These are phyloP conservation scores for Fistulinella cinereoalba DNA, from an alignment of 1,284 basidiomycete genomes.

Conservation along the genomic window DNA sequence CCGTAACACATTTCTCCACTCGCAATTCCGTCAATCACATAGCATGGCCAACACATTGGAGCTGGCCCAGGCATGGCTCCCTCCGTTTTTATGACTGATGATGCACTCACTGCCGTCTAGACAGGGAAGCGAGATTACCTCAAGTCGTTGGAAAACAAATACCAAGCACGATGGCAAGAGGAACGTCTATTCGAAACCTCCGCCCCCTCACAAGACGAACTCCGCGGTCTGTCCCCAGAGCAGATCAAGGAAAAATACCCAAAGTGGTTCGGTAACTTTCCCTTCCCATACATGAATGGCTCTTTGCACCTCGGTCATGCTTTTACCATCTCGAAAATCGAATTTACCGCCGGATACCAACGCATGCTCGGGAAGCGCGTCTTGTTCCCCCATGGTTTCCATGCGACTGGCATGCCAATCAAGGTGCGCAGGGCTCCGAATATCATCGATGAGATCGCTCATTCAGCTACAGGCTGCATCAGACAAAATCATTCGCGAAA, in stretches of 20 bases:
- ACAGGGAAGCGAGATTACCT: slow-evolving; percentile 92
- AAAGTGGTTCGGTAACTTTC: slow-evolving; percentile 97
- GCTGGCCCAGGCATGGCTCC: slow-evolving; percentile 48
- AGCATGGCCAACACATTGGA: slow-evolving; percentile 55
- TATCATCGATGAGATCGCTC: neutral
- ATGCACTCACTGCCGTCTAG: slow-evolving; percentile 39
- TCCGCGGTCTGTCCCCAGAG: slow-evolving; percentile 59
- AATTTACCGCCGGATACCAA: slow-evolving; percentile 95
- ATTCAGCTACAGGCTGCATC: slow-evolving; percentile 69
- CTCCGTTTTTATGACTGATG: neutral
- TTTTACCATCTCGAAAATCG: slow-evolving; percentile 98
- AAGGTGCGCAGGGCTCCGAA: slow-evolving; percentile 60
- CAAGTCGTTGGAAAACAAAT: slow-evolving; percentile 78
- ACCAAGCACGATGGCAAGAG: slow-evolving; percentile 77
- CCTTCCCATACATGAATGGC: slow-evolving; percentile 99
- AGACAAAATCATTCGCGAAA: slow-evolving; percentile 97
- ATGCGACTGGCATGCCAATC: slow-evolving; percentile 98
- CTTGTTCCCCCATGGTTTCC: slow-evolving; percentile 94
- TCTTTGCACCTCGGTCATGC: slow-evolving; percentile 96
- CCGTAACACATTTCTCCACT: slow-evolving; percentile 31
- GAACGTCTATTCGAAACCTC: slow-evolving; percentile 80
- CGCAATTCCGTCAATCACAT: slow-evolving; percentile 15
- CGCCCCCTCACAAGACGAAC: slow-evolving; percentile 70
- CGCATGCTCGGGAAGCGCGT: slow-evolving; percentile 94
- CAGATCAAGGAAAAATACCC: slow-evolving; percentile 74